These are phyloP conservation scores for Garcia nutans DNA, from an alignment of 345 rosid species.

Conservation along the genomic window DNA sequence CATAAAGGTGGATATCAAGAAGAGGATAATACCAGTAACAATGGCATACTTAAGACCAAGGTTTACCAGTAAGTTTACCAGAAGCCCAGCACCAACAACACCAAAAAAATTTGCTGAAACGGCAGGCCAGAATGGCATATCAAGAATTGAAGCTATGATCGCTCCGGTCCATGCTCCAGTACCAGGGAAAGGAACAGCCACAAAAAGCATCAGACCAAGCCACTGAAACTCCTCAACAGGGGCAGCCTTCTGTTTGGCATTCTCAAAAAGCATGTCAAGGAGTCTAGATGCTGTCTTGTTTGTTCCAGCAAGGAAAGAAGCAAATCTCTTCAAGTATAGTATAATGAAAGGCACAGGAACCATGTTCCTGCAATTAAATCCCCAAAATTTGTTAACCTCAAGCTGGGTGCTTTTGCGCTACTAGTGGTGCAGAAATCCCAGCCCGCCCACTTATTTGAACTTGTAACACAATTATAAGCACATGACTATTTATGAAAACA, in stretches of 20 bases:
- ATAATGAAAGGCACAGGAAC: constrained; percentile 89
- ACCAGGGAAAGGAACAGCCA: constrained; percentile 95
- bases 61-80: constrained; percentile 80
- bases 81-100: constrained; percentile 73
- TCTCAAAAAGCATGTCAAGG: constrained; percentile 60
- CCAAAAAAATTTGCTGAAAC: constrained; percentile 77
- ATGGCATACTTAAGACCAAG: constrained; percentile 79
- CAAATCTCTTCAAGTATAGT: constrained; percentile 67
- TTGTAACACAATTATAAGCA: not conserved
- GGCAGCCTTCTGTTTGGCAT: constrained; percentile 78
- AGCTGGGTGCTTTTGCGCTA: constrained; percentile 2
- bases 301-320: constrained; percentile 61
- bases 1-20: constrained; percentile 73
- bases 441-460: not conserved
- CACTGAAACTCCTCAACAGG: constrained; percentile 90
- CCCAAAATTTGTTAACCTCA: constrained; percentile 9
- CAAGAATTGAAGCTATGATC: constrained; percentile 75
- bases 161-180: constrained; percentile 99
- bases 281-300: constrained; percentile 56
- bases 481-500: not conserved
- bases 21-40: constrained; percentile 60
- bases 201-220: constrained; percentile 93
- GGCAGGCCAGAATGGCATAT: constrained; percentile 87
- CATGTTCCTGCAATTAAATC: constrained; percentile 67
- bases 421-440: not conserved